Evolutionary conservation across 2,329 filamentous ascomycete genomes (phyloP).

Genomic region (Emericellopsis atlantica): DNA sequence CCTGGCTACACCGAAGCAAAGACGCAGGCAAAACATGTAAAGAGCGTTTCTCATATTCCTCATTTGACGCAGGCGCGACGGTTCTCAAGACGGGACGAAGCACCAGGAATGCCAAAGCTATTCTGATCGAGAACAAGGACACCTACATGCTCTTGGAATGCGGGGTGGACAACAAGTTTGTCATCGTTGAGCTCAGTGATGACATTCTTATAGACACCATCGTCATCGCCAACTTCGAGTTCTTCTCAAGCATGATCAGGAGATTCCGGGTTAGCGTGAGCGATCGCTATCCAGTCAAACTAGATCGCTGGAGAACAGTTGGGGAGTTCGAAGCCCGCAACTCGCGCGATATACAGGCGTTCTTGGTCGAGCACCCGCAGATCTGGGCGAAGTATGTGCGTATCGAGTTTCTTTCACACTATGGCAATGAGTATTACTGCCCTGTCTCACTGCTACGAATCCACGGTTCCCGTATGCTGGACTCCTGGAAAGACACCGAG

Average conservation of each 20-base stretch:
- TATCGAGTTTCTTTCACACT: conserved; percentile 86
- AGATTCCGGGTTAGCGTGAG: conserved; percentile 86
- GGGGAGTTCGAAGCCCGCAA: conserved; percentile 88
- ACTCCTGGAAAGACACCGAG: conserved; percentile 81
- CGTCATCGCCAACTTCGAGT: conserved; percentile 97
- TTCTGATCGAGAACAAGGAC: conserved; percentile 94
- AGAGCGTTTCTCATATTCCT: conserved; percentile 93
- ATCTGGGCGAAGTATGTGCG: conserved; percentile 93
- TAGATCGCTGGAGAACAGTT: conserved; percentile 81
- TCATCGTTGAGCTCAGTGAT: conserved; percentile 89
- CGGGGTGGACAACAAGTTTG: conserved; percentile 74
- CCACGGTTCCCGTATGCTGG: conserved; percentile 92
- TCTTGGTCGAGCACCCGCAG: conserved; percentile 83
- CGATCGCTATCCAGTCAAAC: conserved; percentile 85
- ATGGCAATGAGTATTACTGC: conserved; percentile 94
- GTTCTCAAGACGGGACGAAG: conserved; percentile 81
- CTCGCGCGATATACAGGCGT: conserved; percentile 85
- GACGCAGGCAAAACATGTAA: conserved; percentile 97
- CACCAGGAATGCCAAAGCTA: conserved; percentile 76
- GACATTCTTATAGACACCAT: conserved; percentile 81
- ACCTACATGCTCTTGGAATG: conserved; percentile 97
- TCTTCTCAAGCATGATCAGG: conserved; percentile 95
- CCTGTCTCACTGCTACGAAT: conserved; percentile 82
- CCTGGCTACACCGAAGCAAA: conserved; percentile 59
- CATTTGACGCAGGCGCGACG: conserved; percentile 91